These are phyloP conservation scores for Gymnopilus junonius DNA, from an alignment of 768 basidiomycete genomes.

Conservation along the genomic window DNA sequence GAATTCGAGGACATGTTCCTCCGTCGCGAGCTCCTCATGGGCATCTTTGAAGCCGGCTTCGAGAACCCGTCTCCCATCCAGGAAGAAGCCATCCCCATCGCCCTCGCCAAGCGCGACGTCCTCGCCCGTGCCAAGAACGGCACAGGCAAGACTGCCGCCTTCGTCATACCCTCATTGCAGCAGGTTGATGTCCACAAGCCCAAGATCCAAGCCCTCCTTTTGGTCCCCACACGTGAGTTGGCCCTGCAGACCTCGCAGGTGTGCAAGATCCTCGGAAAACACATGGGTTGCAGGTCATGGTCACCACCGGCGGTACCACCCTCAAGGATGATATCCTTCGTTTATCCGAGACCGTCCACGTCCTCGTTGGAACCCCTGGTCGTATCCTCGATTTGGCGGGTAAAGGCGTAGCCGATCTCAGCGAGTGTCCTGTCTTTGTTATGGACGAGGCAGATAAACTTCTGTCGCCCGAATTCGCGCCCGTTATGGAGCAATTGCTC, in stretches of 20 bases:
- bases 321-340: conserved; percentile 98
- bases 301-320: conserved; percentile 97
- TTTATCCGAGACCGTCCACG: conserved; percentile 87
- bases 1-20: conserved; percentile 97
- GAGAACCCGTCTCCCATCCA: conserved; percentile 98
- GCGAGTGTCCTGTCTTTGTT: conserved; percentile 94
- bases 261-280: conserved; percentile 95
- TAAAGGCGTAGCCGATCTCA: conserved; percentile 92
- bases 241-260: conserved; percentile 99
- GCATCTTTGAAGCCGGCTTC: conserved; percentile 98
- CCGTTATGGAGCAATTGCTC: conserved; percentile 96
- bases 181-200: conserved; percentile 81
- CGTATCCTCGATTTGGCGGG: conserved; percentile 94
- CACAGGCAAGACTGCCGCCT: conserved; percentile 98
- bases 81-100: conserved; percentile 97
- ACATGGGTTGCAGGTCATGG: conserved; percentile 98
- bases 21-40: conserved; percentile 96
- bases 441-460: conserved; percentile 99
- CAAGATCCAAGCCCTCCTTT: conserved; percentile 95
- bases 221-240: conserved; percentile 98
- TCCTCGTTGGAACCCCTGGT: conserved; percentile 96
- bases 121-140: conserved; percentile 96
- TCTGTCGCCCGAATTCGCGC: conserved; percentile 95
- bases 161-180: conserved; percentile 96
- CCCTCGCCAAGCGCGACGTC: conserved; percentile 91